A percentile compares a stretch with the other conserved stretches of the same genome.
These are phyloP conservation scores for Bromus sterilis DNA, from an alignment of 176 grass and related monocot species.

Conservation along the genomic window DNA sequence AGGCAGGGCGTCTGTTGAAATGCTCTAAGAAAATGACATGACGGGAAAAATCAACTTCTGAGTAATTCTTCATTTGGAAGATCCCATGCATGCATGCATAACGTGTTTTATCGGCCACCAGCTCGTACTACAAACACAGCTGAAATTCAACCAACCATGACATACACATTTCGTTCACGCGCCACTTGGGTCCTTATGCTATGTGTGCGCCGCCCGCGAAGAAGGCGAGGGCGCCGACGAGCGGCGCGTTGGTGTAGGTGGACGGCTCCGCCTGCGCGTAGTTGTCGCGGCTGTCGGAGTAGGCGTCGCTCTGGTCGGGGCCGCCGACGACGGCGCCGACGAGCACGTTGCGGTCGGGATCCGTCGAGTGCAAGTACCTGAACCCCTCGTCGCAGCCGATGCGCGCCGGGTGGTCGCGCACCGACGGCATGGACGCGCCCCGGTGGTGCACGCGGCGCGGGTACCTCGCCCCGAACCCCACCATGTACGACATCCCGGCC, in stretches of 20 bases:
- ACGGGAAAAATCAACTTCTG: too few relatives aligned
- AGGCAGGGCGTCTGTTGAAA: too few relatives aligned
- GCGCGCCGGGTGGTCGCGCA: slow-evolving; percentile 27
- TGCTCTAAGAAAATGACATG: too few relatives aligned
- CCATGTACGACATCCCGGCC: slow-evolving; percentile 50
- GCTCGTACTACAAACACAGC: too few relatives aligned
- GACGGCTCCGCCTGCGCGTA: slow-evolving; percentile 42
- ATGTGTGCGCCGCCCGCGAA: slow-evolving; percentile 12
- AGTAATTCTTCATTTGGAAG: too few relatives aligned
- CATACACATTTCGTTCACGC: neutral
- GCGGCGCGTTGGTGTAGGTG: slow-evolving; percentile 63
- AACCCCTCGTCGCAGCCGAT: slow-evolving; percentile 49
- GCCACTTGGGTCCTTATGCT: neutral
- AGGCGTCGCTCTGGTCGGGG: slow-evolving; percentile 17
- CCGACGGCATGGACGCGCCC: slow-evolving; percentile 46
- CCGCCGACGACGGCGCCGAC: slow-evolving; percentile 52
- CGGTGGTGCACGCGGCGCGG: slow-evolving; percentile 53
- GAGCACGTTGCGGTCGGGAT: slow-evolving; percentile 45
- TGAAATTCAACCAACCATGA: neutral
- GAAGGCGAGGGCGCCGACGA: slow-evolving; percentile 59
- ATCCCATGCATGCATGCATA: too few relatives aligned
- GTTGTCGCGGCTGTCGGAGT: slow-evolving; percentile 43
- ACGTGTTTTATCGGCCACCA: too few relatives aligned
- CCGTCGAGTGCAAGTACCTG: slow-evolving; percentile 35
- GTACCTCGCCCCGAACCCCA: slow-evolving; percentile 36